A percentile compares a stretch with the other conserved stretches of the same genome.
Evolutionary conservation across 2,329 filamentous ascomycete genomes (phyloP).

Genomic region (Monosporascus sp.): DNA sequence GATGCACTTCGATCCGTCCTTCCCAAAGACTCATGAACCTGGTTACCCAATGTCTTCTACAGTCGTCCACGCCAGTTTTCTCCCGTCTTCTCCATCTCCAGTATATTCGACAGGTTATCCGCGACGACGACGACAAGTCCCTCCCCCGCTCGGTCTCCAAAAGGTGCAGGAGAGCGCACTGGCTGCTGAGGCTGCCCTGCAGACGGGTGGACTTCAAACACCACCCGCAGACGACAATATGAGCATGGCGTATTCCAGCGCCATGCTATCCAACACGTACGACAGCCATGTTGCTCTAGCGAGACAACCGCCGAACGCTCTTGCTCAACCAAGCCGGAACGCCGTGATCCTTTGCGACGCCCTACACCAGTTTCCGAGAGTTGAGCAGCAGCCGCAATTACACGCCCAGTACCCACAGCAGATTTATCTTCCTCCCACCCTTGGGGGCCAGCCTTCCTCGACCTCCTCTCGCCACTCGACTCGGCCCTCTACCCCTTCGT

Average conservation of each 20-base stretch:
- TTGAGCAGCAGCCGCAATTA: constrained; percentile 11
- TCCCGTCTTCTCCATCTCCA: constrained; percentile 22
- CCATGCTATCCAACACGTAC: constrained; percentile 40
- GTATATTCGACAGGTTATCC: constrained; percentile 13
- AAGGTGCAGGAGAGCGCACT: constrained; percentile 17
- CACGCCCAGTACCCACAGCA: constrained; percentile 8
- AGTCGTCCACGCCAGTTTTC: constrained; percentile 17
- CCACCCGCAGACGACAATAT: constrained; percentile 47
- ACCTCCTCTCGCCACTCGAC: constrained; percentile 28
- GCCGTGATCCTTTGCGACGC: constrained; percentile 30
- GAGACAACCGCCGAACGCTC: constrained; percentile 29
- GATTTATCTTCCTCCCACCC: constrained; percentile 7
- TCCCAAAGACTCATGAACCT: neutral
- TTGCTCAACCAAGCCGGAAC: constrained; percentile 29
- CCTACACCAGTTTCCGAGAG: constrained; percentile 15
- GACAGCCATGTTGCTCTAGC: constrained; percentile 38
- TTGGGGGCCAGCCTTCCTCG: constrained; percentile 14
- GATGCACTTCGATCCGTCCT: neutral
- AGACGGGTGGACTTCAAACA: constrained; percentile 40
- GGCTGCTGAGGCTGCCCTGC: constrained; percentile 20
- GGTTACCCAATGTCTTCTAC: constrained; percentile 24
- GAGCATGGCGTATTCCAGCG: constrained; percentile 46
- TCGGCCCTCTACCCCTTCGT: constrained; percentile 33
- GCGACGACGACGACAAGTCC: constrained; percentile 8
- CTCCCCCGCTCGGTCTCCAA: constrained; percentile 9